A percentile compares a stretch with the other conserved stretches of the same genome.
phyloP scores from a whole-genome alignment of 345 rosid genomes.

The Conringia planisiliqua region DNA sequence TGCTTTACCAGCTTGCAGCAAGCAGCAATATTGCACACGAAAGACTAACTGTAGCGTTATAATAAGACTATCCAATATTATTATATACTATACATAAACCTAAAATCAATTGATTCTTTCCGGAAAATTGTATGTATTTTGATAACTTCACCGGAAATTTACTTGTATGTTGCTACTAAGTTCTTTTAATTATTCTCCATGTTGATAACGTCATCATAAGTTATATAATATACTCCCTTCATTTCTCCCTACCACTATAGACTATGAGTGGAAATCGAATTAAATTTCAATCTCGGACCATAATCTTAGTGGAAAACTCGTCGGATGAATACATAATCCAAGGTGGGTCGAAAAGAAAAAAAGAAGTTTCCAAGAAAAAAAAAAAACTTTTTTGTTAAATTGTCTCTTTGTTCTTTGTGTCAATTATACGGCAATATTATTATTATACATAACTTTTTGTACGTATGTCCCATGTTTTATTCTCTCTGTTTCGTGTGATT shows the following conservation, averaged over 20 bases:
- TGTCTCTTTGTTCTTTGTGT: not conserved
- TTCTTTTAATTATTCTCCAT: too few species aligned
- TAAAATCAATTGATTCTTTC: not conserved
- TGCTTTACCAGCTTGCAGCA: too few species aligned
- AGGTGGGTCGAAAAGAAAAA: not conserved
- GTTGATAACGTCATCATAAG: too few species aligned
- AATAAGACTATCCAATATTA: not conserved
- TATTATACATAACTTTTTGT: not conserved
- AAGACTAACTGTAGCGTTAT: not conserved
- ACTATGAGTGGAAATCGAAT: conserved; percentile 10
- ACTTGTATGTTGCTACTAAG: too few species aligned
- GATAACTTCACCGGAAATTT: too few species aligned
- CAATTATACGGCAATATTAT: not conserved
- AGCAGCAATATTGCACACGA: not conserved
- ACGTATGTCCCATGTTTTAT: not conserved
- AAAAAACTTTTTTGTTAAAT: too few species aligned
- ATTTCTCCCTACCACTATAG: not conserved
- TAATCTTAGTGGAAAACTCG: conserved; percentile 13
- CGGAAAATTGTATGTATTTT: too few species aligned
- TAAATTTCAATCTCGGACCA: not conserved
- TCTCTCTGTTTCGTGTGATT: too few species aligned
- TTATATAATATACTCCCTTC: not conserved
- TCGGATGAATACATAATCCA: not conserved
- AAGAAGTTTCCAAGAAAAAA: not conserved
- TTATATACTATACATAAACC: not conserved